Evolutionary conservation across 306 rosid species (phyloP), one percentile per base, ranked within the genome.

Genomic region (Acacia acuminata): DNA sequence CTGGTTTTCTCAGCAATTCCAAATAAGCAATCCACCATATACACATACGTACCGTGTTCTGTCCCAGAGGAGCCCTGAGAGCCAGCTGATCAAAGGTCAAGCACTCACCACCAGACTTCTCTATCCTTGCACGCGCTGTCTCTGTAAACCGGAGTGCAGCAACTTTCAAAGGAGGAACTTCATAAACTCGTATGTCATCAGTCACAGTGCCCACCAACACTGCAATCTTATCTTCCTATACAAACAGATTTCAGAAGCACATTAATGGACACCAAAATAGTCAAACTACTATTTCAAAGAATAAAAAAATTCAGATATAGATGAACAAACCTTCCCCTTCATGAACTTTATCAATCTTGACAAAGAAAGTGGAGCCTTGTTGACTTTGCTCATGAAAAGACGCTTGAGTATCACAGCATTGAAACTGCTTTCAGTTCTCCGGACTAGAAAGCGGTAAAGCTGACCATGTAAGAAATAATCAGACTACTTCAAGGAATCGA

Each of bases 41-140:
- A 8, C 80, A 45, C 89, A 93, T 56, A 8, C 82, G 51, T 91
- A 93, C 96, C 83, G 96, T 93, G 87, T 91, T 93, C 86, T 91
- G 93, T 20, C 96, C 97, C 45, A 91, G 79, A n/a, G 96, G 96
- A 43, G 96, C 93, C 87, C 88, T 85, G 14, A 87, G 87, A 10
- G 96, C 96, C 78, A 93, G 91, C 81, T 91, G 91, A 76, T 93
- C 97, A 77, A 93, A 93, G 10, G 97, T 93, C 85, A 91, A 71
- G 86, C 97, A 93, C 83, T 91, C 92, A 11, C 97, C 96, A 34
- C 97, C 97, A 0, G 96, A 93, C 87, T 87, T 93, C 71, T 91
- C 96, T 12, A 91, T 93, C 79, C 96, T 90, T 32, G 98, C 96
- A 14, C 98, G 85, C 10, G 96, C 98, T 2, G 91, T 93, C 89